Percentiles rank a stretch among this genome's conserved stretches.
phyloP scores from a whole-genome alignment of 73 alveolate species.

The Uronychia setigera region DNA sequence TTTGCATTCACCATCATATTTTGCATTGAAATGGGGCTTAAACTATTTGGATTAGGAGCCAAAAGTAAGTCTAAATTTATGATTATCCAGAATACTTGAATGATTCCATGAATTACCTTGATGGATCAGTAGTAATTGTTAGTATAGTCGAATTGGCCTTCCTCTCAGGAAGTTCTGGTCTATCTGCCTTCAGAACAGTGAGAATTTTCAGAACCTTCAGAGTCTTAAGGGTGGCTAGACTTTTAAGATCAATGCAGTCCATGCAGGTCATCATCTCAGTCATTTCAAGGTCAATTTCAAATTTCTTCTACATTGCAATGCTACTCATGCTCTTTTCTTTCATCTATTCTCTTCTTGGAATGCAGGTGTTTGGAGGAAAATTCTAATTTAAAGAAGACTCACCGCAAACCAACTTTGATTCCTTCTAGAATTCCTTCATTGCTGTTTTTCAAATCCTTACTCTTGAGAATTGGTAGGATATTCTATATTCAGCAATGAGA shows the following conservation, averaged over 20 bases:
- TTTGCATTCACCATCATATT: slow-evolving; percentile 76
- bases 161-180: slow-evolving; percentile 64
- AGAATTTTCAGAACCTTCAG: slow-evolving; percentile 83
- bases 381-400: slow-evolving; percentile 17
- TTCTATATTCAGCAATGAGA: slow-evolving; percentile 56
- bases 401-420: slow-evolving; percentile 65
- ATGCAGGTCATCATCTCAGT: slow-evolving; percentile 75
- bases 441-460: slow-evolving; percentile 81
- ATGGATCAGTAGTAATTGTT: slow-evolving; percentile 75
- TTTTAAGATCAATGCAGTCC: slow-evolving; percentile 71
- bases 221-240: slow-evolving; percentile 81
- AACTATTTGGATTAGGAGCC: slow-evolving; percentile 78
- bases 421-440: slow-evolving; percentile 68
- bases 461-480: slow-evolving; percentile 79
- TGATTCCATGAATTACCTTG: slow-evolving; percentile 87
- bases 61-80: not conserved
- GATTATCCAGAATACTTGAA: slow-evolving; percentile 53
- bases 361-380: slow-evolving; percentile 86
- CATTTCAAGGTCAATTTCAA: slow-evolving; percentile 53
- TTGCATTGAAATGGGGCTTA: slow-evolving; percentile 81
- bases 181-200: slow-evolving; percentile 76
- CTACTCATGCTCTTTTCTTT: slow-evolving; percentile 70
- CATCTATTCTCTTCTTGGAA: slow-evolving; percentile 77
- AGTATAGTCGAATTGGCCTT: slow-evolving; percentile 71
- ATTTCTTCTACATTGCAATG: slow-evolving; percentile 63